Conservation (phyloP, 345 rosid species). For the Hibiscus mutabilis region DNA sequence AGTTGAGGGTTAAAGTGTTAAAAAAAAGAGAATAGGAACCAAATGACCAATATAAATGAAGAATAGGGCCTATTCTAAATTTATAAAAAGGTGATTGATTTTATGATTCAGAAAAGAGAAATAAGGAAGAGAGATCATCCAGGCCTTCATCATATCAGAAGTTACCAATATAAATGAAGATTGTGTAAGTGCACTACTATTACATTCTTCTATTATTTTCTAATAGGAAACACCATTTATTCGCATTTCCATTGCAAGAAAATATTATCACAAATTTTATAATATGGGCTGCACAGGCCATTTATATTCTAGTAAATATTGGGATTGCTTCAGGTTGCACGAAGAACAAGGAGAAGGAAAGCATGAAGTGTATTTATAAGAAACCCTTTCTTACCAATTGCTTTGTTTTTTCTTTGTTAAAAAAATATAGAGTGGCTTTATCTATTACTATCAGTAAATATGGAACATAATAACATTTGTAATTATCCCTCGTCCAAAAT, state of each 20-base stretch:
- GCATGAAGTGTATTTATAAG: slow-evolving; percentile 7
- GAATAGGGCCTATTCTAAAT: neutral
- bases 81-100: neutral
- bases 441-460: neutral
- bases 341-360: slow-evolving; percentile 28
- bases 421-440: neutral
- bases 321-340: slow-evolving; percentile 19
- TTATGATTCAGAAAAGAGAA: slow-evolving; percentile 27
- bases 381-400: neutral
- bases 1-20: no score
- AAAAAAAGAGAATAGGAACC: no score
- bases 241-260: neutral
- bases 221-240: neutral
- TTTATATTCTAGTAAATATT: neutral
- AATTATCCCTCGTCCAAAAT: neutral
- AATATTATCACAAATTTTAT: neutral
- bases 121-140: slow-evolving; percentile 7
- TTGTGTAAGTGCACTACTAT: slow-evolving; percentile 23
- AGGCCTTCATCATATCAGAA: slow-evolving; percentile 19
- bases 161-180: slow-evolving; percentile 17
- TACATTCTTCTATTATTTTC: neutral
- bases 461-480: neutral
- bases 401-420: neutral
- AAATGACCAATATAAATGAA: no score
- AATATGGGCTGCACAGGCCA: neutral